Conservation (phyloP, 768 basidiomycete species). For the Clitopilus passeckerianus region DNA sequence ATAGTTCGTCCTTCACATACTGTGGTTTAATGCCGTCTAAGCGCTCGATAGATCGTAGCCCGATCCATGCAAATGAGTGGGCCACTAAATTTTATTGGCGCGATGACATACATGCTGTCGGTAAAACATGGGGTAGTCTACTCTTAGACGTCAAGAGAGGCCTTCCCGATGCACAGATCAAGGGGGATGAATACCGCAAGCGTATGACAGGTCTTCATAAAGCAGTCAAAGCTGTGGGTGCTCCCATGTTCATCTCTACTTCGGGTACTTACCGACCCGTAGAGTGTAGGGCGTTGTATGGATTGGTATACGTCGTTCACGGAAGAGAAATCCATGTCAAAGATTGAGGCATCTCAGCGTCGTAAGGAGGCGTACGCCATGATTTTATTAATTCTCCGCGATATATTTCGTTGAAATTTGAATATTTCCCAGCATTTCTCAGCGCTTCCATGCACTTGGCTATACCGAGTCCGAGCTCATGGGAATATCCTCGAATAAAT, state of each 20-base stretch:
- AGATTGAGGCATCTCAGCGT: background rate
- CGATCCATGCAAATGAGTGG: background rate
- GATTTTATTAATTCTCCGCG: too few species aligned
- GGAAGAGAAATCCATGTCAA: background rate
- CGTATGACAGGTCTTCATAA: background rate
- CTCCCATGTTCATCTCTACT: background rate
- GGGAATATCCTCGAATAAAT: background rate
- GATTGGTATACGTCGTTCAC: background rate
- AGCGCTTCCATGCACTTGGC: background rate
- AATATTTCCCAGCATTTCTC: background rate
- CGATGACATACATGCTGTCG: background rate
- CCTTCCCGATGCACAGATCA: background rate
- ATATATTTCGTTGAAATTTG: too few species aligned
- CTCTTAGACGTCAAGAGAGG: background rate
- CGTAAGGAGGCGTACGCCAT: background rate
- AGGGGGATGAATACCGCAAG: background rate
- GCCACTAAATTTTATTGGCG: background rate
- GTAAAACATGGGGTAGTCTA: background rate
- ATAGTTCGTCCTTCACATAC: background rate
- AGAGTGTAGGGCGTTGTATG: background rate
- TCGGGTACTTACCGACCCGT: background rate
- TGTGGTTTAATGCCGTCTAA: background rate
- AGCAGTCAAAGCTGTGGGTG: background rate
- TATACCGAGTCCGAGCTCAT: background rate
- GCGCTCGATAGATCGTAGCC: background rate